A percentile compares a stretch with the other conserved stretches of the same genome.
Evolutionary conservation across 192 early-diverging fungal genomes (phyloP).

Genomic region (Phlyctochytrium planicorne): DNA sequence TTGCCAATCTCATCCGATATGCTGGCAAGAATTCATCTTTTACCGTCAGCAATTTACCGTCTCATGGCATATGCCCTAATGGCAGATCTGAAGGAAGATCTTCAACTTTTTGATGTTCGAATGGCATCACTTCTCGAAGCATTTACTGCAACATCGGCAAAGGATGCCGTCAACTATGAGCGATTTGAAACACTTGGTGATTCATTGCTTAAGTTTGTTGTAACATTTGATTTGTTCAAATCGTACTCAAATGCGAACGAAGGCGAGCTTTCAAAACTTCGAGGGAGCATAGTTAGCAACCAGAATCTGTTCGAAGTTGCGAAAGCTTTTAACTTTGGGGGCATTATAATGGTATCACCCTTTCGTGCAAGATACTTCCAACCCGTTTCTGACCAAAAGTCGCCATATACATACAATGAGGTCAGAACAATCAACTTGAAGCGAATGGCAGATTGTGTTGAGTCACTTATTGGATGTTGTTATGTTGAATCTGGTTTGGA

Average conservation of each 20-base stretch:
- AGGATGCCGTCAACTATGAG: slow-evolving; percentile 77
- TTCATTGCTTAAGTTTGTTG: slow-evolving; percentile 78
- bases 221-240: slow-evolving; percentile 67
- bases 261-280: slow-evolving; percentile 71
- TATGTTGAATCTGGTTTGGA: slow-evolving; percentile 59
- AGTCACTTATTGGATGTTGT: slow-evolving; percentile 74
- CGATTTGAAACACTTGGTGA: slow-evolving; percentile 88
- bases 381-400: slow-evolving; percentile 25
- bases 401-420: too few relatives aligned
- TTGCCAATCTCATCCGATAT: slow-evolving; percentile 36
- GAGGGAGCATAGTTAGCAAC: slow-evolving; percentile 77
- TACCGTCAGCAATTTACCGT: slow-evolving; percentile 41
- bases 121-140: slow-evolving; percentile 47
- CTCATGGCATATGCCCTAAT: slow-evolving; percentile 28
- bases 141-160: slow-evolving; percentile 69
- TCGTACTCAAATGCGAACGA: slow-evolving; percentile 70
- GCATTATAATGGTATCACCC: slow-evolving; percentile 59
- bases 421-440: slow-evolving; percentile 67
- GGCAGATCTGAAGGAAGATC: slow-evolving; percentile 23
- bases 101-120: slow-evolving; percentile 22
- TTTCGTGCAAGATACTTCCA: slow-evolving; percentile 49
- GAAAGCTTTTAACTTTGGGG: slow-evolving; percentile 48
- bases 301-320: slow-evolving; percentile 62
- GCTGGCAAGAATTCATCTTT: slow-evolving; percentile 12
- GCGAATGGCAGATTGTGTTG: slow-evolving; percentile 82